phyloP scores from a whole-genome alignment of 176 grass and related monocot genomes.

The Musa beccarii region DNA sequence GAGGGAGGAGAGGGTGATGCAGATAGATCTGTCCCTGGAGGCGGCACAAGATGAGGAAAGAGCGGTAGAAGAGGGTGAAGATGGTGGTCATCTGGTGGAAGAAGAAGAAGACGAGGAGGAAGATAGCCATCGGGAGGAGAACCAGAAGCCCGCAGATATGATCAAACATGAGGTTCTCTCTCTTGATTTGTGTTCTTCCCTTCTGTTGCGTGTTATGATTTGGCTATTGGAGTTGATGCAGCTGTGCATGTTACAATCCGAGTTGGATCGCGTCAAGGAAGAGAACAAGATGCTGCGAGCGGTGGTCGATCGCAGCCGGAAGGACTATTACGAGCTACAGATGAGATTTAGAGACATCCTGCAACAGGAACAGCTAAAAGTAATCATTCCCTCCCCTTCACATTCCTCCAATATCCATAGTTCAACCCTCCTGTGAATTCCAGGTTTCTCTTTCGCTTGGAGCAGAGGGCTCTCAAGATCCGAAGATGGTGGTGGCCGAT shows the following conservation, averaged over 20 bases:
- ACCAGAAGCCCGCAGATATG: conserved; percentile 9
- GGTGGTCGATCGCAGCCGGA: conserved; percentile 43
- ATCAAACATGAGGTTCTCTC: neutral
- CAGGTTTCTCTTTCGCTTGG: conserved; percentile 71
- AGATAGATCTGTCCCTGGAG: conserved; percentile 61
- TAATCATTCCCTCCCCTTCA: neutral
- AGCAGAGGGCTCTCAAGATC: neutral
- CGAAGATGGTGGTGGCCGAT: neutral
- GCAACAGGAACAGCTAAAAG: conserved; percentile 47
- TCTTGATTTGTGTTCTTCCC: neutral
- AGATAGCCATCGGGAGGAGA: conserved; percentile 12
- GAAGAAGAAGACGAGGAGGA: neutral
- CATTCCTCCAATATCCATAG: no score
- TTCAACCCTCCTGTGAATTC: neutral
- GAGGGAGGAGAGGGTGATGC: conserved; percentile 29
- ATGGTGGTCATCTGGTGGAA: conserved; percentile 7
- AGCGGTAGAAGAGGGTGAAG: neutral
- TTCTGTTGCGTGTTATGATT: neutral
- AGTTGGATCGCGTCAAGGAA: conserved; percentile 82
- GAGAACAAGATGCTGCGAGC: conserved; percentile 62
- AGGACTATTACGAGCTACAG: conserved; percentile 61
- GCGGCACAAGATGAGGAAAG: conserved; percentile 5
- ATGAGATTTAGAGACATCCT: conserved; percentile 55
- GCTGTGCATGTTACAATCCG: conserved; percentile 54
- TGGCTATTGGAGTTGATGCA: conserved; percentile 7